phyloP scores from a whole-genome alignment of 1,284 basidiomycete species.

The Boletus calvinii region DNA sequence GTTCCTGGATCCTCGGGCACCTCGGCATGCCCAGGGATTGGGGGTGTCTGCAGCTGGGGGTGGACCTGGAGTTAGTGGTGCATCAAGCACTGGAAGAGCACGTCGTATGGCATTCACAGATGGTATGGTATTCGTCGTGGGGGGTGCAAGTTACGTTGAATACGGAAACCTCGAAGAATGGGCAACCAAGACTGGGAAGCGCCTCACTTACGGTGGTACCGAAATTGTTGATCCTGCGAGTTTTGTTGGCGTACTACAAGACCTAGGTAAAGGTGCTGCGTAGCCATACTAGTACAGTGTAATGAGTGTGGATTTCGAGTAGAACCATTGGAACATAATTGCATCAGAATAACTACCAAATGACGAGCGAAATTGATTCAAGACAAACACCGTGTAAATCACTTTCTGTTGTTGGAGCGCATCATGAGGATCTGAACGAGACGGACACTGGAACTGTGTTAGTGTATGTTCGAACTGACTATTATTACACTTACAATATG shows the following conservation, averaged over 20 bases:
- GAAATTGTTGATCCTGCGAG: slow-evolving; percentile 90
- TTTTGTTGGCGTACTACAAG: slow-evolving; percentile 73
- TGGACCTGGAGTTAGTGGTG: slow-evolving; percentile 38
- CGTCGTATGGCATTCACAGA: slow-evolving; percentile 85
- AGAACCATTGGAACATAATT: background rate
- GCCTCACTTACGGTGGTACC: slow-evolving; percentile 93
- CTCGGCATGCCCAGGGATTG: slow-evolving; percentile 54
- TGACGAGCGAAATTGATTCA: background rate
- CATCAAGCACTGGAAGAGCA: slow-evolving; percentile 46
- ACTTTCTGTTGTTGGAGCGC: slow-evolving; percentile 54
- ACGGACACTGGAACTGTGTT: slow-evolving; percentile 54
- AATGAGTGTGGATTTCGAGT: background rate
- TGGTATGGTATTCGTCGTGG: slow-evolving; percentile 92
- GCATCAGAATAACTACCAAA: slow-evolving; percentile 1
- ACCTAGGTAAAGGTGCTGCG: slow-evolving; percentile 49
- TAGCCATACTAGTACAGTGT: slow-evolving; percentile 11
- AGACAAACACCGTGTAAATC: slow-evolving; percentile 5
- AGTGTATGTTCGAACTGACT: background rate
- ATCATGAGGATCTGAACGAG: slow-evolving; percentile 81
- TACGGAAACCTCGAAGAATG: slow-evolving; percentile 95
- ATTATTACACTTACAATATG: slow-evolving; percentile 59
- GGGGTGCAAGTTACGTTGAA: slow-evolving; percentile 96
- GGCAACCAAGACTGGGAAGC: slow-evolving; percentile 76
- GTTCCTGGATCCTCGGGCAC: slow-evolving; percentile 88
- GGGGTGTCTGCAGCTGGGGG: slow-evolving; percentile 51